These are phyloP conservation scores for Pugionium dolabratum DNA, from an alignment of 345 rosid genomes.

Conservation along the genomic window DNA sequence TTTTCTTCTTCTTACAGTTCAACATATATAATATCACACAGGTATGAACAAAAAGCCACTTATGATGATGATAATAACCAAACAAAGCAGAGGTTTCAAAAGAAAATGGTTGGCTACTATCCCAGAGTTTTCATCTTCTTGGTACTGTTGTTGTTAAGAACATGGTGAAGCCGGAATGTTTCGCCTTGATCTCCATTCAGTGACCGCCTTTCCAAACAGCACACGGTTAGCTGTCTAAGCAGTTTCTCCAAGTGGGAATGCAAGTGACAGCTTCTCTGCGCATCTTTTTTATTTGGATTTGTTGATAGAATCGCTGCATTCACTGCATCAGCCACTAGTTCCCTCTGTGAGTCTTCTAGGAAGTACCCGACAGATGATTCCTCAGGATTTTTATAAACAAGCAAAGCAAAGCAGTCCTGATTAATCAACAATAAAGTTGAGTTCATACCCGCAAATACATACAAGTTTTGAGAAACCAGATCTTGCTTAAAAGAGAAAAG, in stretches of 20 bases:
- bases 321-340: conserved; percentile 82
- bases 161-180: conserved; percentile 63
- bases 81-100: no score
- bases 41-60: no score
- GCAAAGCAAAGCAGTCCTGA: conserved; percentile 83
- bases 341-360: conserved; percentile 72
- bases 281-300: conserved; percentile 62
- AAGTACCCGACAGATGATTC: conserved; percentile 74
- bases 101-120: no score
- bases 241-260: conserved; percentile 73
- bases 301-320: conserved; percentile 76
- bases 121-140: conserved; percentile 44
- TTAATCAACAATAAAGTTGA: conserved; percentile 13
- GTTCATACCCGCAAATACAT: conserved; percentile 3
- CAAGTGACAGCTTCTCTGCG: conserved; percentile 44
- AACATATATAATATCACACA: no score
- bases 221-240: conserved; percentile 77
- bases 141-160: conserved; percentile 44
- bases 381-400: conserved; percentile 70
- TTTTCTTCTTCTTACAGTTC: no score
- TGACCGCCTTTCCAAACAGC: conserved; percentile 73
- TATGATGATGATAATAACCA: no score
- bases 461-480: no score
- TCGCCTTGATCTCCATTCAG: conserved; percentile 83
- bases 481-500: no score